phyloP scores from a whole-genome alignment of 306 rosid species.

The Purshia tridentata region DNA sequence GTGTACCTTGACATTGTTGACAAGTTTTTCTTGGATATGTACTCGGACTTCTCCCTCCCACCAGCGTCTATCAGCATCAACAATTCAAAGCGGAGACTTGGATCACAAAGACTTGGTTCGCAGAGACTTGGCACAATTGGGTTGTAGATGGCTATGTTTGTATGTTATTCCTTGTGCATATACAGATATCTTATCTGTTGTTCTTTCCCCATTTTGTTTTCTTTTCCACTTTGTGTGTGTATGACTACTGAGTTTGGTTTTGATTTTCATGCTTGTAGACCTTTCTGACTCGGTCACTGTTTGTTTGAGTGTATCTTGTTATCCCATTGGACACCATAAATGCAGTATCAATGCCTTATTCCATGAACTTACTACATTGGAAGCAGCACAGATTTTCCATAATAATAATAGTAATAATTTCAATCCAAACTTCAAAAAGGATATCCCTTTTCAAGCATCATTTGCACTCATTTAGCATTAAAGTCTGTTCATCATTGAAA shows the following conservation, averaged over 20 bases:
- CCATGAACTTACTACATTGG: conserved; percentile 16
- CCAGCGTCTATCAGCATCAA: conserved; percentile 39
- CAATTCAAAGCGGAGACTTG: conserved; percentile 46
- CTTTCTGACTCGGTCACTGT: conserved; percentile 10
- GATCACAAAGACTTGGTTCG: conserved; percentile 13
- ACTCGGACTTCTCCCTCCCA: conserved; percentile 56
- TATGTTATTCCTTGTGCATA: conserved; percentile 32
- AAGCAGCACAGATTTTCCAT: conserved; percentile 10
- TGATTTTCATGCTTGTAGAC: conserved; percentile 22
- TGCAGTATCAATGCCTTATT: background rate
- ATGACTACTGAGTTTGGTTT: conserved; percentile 27
- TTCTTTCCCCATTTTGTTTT: conserved; percentile 23
- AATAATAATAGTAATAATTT: background rate
- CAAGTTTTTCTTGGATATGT: conserved; percentile 73
- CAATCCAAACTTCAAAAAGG: too few relatives aligned
- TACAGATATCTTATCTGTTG: conserved; percentile 18
- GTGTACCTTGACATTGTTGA: conserved; percentile 80
- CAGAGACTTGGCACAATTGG: conserved; percentile 48
- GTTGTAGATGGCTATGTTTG: conserved; percentile 36
- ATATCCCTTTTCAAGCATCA: too few relatives aligned
- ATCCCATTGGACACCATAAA: background rate
- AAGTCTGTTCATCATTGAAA: background rate
- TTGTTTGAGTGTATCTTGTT: conserved; percentile 24
- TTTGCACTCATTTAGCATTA: background rate
- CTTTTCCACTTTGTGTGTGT: conserved; percentile 25